Percentiles rank a stretch among this genome's conserved stretches.
Evolutionary conservation across 1,284 basidiomycete genomes (phyloP).

Genomic region (Cystobasidiaceae sp.): DNA sequence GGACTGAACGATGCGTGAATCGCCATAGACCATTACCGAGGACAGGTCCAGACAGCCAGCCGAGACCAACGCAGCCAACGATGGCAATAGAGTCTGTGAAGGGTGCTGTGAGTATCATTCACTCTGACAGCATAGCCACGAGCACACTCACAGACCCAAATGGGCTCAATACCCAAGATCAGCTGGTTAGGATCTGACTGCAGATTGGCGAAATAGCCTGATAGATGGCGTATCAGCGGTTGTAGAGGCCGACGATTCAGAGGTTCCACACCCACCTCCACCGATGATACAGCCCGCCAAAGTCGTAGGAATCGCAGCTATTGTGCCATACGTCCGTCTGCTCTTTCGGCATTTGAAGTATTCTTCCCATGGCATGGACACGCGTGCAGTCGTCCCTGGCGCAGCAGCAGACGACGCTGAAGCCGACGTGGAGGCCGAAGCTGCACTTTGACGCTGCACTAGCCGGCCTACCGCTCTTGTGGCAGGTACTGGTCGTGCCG

Average conservation of each 20-base stretch:
- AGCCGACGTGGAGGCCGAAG: slow-evolving; percentile 3
- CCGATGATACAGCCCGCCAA: slow-evolving; percentile 30
- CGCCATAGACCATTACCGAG: slow-evolving; percentile 38
- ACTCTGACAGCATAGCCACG: neutral
- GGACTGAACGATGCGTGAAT: slow-evolving; percentile 32
- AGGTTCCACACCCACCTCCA: slow-evolving; percentile 9
- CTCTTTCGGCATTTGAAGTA: slow-evolving; percentile 37
- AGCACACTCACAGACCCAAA: slow-evolving; percentile 32
- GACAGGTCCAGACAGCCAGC: slow-evolving; percentile 41
- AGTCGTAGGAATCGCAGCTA: slow-evolving; percentile 40
- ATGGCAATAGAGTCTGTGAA: slow-evolving; percentile 30
- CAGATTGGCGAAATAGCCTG: slow-evolving; percentile 29
- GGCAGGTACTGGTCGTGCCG: no score
- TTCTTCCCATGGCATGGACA: slow-evolving; percentile 36
- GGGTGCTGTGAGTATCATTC: neutral
- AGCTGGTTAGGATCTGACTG: slow-evolving; percentile 29
- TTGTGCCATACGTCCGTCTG: slow-evolving; percentile 35
- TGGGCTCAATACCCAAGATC: slow-evolving; percentile 40
- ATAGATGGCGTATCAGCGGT: slow-evolving; percentile 23
- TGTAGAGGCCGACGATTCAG: slow-evolving; percentile 35
- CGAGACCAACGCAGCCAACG: slow-evolving; percentile 37
- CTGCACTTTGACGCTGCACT: neutral
- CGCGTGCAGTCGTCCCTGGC: neutral
- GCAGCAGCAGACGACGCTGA: neutral
- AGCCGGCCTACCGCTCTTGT: no score